phyloP scores from a whole-genome alignment of 2,329 filamentous ascomycete species.

The Nemania sp. region DNA sequence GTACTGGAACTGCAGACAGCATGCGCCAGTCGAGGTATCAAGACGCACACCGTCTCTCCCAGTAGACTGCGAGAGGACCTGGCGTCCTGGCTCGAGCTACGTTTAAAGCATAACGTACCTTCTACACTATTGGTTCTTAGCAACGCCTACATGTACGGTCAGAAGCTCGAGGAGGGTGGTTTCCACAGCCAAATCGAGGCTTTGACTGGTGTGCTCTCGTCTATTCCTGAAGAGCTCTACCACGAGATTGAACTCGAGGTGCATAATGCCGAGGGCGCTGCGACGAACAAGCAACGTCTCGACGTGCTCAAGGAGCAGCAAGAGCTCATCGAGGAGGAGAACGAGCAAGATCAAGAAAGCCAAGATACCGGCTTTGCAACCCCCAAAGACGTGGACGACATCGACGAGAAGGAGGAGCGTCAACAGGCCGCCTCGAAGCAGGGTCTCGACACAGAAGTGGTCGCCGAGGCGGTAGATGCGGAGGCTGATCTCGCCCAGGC shows the following conservation, averaged over 20 bases:
- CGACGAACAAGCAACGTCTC: conserved; percentile 97
- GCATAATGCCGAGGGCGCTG: conserved; percentile 92
- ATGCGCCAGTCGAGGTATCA: conserved; percentile 87
- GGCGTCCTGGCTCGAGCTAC: conserved; percentile 90
- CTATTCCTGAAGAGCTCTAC: conserved; percentile 97
- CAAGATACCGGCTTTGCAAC: conserved; percentile 74
- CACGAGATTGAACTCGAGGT: conserved; percentile 99
- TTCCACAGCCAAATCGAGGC: conserved; percentile 91
- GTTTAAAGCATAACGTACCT: conserved; percentile 92
- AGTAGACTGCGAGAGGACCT: conserved; percentile 87
- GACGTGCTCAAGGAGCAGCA: conserved; percentile 99
- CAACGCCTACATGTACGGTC: conserved; percentile 96
- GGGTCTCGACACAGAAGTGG: conserved; percentile 53
- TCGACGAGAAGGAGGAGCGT: conserved; percentile 90
- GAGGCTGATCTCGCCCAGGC: conserved; percentile 48
- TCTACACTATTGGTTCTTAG: conserved; percentile 93
- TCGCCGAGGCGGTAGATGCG: conserved; percentile 58
- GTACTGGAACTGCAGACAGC: conserved; percentile 91
- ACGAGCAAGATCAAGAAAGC: conserved; percentile 84
- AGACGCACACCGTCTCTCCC: conserved; percentile 89
- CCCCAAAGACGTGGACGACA: conserved; percentile 85
- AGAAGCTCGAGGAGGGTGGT: conserved; percentile 74
- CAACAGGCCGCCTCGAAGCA: conserved; percentile 55
- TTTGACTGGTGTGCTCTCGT: conserved; percentile 86
- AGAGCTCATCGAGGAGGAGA: conserved; percentile 96